Evolutionary conservation across 768 basidiomycete genomes (phyloP), one percentile per base, ranked within the genome.

Genomic region (Strobilomyces dryophilus): DNA sequence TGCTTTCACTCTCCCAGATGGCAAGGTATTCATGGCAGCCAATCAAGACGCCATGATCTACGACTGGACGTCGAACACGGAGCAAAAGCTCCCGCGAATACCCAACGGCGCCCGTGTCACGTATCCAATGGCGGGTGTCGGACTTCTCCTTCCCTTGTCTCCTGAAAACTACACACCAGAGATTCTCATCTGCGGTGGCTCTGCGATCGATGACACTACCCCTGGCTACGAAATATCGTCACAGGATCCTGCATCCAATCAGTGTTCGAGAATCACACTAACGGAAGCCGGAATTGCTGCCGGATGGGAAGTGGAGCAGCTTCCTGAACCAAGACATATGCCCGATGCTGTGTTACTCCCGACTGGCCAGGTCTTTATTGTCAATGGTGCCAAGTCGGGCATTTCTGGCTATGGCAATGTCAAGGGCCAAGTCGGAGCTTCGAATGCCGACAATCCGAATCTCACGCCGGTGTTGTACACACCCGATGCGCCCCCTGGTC

Each of bases 401-500:
- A 85, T 89, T 41, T 82, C 88, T 31, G 89, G 88, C 37, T 91
- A 90, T 56, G 85, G 84, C 15, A 92, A 91, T 55, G 86, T 89
- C 56, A 63, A 73, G 32, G 61, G 79, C 58, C 86, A 82, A 66
- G 79, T 86, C 14, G 92, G 91, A 39, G 69, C 73, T 20, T 92
- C 89, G 10, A 92, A 93, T 64, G 90, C 90, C 1, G 87, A 83
- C 64, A 74, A 84, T 49, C 88, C 90, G 0, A 81, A 80, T 32
- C 66, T 85, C 34, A 79, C 78, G 1, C 85, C 90, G 14, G 79
- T 86, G 45, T 65, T 90, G n/a, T 92, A 92, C 64, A 73, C 80
- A 53, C 84, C 86, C 1, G 40, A 66, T 11, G 83, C 79, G 2
- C 70, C 77, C 0, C 58, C 49, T 31, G 85, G 84, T 3, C 66